Conservation (phyloP, 208 protist genomes). For the Crithidia acanthocephali region DNA sequence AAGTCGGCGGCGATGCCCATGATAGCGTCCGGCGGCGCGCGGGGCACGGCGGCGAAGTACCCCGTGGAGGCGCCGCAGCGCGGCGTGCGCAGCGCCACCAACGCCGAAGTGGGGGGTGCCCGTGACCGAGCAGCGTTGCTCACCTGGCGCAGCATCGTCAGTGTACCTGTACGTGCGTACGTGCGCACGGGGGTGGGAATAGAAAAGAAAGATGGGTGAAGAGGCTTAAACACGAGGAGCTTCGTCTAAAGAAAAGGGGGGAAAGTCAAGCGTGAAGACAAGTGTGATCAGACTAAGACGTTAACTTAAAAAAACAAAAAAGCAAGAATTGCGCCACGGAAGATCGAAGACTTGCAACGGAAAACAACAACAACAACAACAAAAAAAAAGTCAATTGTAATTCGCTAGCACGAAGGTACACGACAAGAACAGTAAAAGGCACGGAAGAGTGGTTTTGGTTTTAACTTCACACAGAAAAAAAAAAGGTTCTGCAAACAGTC, state of each 20-base stretch:
- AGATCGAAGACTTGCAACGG: background rate
- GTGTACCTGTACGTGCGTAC: too few species aligned
- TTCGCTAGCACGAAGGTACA: background rate
- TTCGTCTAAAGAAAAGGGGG: background rate
- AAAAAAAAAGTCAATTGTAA: background rate
- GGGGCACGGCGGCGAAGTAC: slow-evolving; percentile 54
- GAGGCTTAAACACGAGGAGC: background rate
- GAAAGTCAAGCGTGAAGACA: too few species aligned
- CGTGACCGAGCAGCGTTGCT: background rate
- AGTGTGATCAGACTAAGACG: too few species aligned
- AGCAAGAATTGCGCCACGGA: background rate
- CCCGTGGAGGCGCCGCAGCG: slow-evolving; percentile 21
- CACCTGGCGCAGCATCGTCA: slow-evolving; percentile 27
- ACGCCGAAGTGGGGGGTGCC: background rate
- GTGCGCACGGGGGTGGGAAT: too few species aligned
- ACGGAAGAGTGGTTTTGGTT: too few species aligned
- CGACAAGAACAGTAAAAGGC: background rate
- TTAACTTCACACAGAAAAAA: background rate
- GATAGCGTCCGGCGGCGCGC: slow-evolving; percentile 71
- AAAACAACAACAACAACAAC: background rate
- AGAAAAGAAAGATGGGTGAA: too few species aligned
- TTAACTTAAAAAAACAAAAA: too few species aligned
- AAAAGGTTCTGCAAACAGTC: background rate
- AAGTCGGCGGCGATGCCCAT: slow-evolving; percentile 71
- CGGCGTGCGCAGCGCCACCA: background rate